Evolutionary conservation across 2,329 filamentous ascomycete species (phyloP), one percentile per base, ranked within the genome.

Genomic region (Didymella lethalis): DNA sequence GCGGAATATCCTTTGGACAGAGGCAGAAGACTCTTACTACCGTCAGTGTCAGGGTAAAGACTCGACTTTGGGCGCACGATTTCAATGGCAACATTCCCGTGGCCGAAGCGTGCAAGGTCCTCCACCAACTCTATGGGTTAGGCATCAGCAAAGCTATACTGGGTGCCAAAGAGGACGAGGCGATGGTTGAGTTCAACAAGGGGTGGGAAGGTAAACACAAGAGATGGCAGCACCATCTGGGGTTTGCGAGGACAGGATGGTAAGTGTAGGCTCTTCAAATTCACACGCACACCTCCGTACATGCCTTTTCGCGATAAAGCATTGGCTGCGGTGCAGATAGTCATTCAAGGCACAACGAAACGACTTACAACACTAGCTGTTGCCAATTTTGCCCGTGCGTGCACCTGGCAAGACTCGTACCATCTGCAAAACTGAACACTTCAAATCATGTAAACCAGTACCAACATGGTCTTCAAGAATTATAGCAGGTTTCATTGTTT

Each of bases 71-170:
- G n/a, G 28, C 18, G 32, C 43, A 36, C 25, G 40, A 36, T 4
- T 68, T 65, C 36, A 14, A 34, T 4, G 23, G 26, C 7, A 55
- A 65, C n/a, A 36, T 28, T n/a, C 46, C 38, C 5, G 50, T 73
- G 12, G 56, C 55, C 12, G 45, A 51, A 2, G 69, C 67, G 12
- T 67, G 60, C 23, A 53, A 40, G 10, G 59, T 70, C 10, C 56
- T 78, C 28, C 72, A 77, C 45, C 12, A 41, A 0, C 59, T 75
- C 2, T 77, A 71, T 25, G 71, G 64, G 0, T 54, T 68, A 7
- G 73, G 70, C 1, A 69, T 78, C 41, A 49, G 61, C 32, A 48
- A 54, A 7, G 64, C 61, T 20, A 64, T 78, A 28, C 61, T 67
- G 3, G 74, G 75, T 0, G 62, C 59, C 28, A 69, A 52, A 12